These are phyloP conservation scores for Chaetomium fimeti DNA, from an alignment of 495 filamentous ascomycete genomes.

Conservation along the genomic window DNA sequence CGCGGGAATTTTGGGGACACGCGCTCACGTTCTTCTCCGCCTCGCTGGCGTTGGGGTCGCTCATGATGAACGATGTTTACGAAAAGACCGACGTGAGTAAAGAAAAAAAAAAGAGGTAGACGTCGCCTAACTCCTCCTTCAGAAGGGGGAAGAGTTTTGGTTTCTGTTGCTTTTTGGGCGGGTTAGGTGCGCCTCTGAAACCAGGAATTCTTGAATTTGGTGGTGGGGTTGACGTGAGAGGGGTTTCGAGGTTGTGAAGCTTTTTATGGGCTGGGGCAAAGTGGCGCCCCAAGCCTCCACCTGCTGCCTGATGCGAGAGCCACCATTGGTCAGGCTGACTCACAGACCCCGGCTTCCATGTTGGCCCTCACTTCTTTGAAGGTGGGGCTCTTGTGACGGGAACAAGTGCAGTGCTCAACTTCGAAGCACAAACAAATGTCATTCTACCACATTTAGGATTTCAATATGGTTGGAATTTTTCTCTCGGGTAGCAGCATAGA, in stretches of 20 bases:
- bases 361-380: conserved; percentile 1
- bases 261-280: conserved; percentile 27
- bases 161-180: conserved; percentile 2
- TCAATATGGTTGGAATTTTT: not conserved
- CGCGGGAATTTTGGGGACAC: not conserved
- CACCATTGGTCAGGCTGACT: conserved; percentile 23
- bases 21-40: conserved; percentile 89
- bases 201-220: conserved; percentile 26
- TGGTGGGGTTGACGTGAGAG: conserved; percentile 36
- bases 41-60: conserved; percentile 81
- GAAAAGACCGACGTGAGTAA: conserved; percentile 10
- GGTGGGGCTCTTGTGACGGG: not conserved
- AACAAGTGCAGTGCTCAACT: no score
- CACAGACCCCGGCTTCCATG: conserved; percentile 3
- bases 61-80: conserved; percentile 65
- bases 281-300: conserved; percentile 16
- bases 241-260: conserved; percentile 31
- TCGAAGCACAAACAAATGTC: not conserved
- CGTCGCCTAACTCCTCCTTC: conserved; percentile 14
- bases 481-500: not conserved
- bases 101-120: conserved; percentile 12
- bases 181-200: conserved; percentile 7
- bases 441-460: not conserved
- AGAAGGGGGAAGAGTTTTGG: conserved; percentile 3
- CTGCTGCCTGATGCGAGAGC: conserved; percentile 19